Conservation (phyloP, 768 basidiomycete genomes). For the Boletus patriciae region DNA sequence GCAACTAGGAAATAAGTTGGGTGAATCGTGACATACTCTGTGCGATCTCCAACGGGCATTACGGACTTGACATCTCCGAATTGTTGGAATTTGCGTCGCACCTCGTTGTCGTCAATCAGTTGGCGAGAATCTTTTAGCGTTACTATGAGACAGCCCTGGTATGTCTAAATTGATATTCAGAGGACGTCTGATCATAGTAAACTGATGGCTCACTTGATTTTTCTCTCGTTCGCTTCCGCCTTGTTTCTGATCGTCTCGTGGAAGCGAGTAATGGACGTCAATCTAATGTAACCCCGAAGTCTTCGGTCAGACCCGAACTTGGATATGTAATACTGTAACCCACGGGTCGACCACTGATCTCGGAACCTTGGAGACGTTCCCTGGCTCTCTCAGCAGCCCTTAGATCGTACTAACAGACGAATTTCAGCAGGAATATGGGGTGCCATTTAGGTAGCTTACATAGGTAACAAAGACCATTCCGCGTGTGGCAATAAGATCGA, state of each 20-base stretch:
- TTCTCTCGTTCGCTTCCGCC: conserved; percentile 61
- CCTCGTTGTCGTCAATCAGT: conserved; percentile 78
- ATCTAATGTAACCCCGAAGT: conserved; percentile 54
- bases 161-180: conserved; percentile 45
- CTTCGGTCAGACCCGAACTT: conserved; percentile 6
- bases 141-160: conserved; percentile 84
- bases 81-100: conserved; percentile 81
- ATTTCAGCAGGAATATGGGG: conserved; percentile 16
- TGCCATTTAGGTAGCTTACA: conserved; percentile 54
- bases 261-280: conserved; percentile 97
- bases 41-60: conserved; percentile 59
- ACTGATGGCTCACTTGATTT: conserved; percentile 63
- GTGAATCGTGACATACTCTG: conserved; percentile 46
- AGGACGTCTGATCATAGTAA: background rate
- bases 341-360: conserved; percentile 86
- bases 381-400: conserved; percentile 91
- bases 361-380: conserved; percentile 86
- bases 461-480: conserved; percentile 99
- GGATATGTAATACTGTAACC: conserved; percentile 35
- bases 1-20: background rate
- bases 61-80: conserved; percentile 90
- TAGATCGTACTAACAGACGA: conserved; percentile 72
- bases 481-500: conserved; percentile 89
- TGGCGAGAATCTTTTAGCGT: conserved; percentile 72
- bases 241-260: conserved; percentile 79